phyloP scores from a whole-genome alignment of 768 basidiomycete genomes.

The Hortiboletus campestris region DNA sequence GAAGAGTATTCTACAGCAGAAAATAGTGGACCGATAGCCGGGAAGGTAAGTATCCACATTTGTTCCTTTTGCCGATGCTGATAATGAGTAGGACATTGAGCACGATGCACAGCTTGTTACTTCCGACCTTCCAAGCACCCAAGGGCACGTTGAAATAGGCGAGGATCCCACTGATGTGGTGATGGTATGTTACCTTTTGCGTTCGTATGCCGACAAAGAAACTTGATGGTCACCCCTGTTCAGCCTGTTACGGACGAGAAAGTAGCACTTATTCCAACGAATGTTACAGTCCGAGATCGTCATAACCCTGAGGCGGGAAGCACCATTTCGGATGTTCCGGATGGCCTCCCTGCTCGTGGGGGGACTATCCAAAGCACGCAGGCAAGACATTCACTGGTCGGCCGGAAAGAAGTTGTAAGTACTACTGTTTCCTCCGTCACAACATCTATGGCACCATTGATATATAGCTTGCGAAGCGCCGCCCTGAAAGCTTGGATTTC shows the following conservation, averaged over 20 bases:
- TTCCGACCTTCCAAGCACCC: background rate
- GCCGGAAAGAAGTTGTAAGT: slow-evolving; percentile 13
- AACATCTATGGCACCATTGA: background rate
- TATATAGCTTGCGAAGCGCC: slow-evolving; percentile 6
- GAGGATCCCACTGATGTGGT: background rate
- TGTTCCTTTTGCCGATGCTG: background rate
- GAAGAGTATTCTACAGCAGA: background rate
- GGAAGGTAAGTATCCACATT: background rate
- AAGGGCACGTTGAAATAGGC: background rate
- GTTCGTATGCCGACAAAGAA: background rate
- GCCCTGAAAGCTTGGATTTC: slow-evolving; percentile 24
- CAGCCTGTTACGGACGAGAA: background rate
- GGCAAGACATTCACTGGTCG: background rate
- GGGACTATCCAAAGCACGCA: background rate
- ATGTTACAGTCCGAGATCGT: background rate
- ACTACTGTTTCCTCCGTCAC: background rate
- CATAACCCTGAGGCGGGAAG: background rate
- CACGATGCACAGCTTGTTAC: background rate
- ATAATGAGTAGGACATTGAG: background rate
- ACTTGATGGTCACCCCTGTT: background rate
- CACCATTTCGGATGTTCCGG: background rate
- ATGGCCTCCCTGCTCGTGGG: background rate
- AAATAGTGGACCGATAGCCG: background rate
- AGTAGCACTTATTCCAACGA: background rate
- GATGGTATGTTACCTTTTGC: slow-evolving; percentile 8